Evolutionary conservation across 2,329 filamentous ascomycete species (phyloP).

Genomic region (Fusarium staphyleae): DNA sequence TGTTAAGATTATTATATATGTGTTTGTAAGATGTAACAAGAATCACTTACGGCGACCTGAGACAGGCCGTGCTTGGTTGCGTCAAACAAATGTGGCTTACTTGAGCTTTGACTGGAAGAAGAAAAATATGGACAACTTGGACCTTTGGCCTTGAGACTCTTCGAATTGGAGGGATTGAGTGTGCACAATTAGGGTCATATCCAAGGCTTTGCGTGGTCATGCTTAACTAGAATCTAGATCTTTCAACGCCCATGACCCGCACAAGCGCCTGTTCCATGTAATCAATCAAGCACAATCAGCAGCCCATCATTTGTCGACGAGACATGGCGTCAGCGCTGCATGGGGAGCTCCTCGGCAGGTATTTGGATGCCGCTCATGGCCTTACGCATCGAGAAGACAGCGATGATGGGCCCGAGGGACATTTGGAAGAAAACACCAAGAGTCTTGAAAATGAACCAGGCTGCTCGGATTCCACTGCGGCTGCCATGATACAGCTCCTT

Average conservation of each 20-base stretch:
- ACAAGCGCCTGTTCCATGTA: neutral
- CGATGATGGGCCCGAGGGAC: neutral
- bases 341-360: conserved; percentile 36
- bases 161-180: too few species aligned
- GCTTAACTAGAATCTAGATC: neutral
- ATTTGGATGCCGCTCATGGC: conserved; percentile 32
- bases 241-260: conserved; percentile 1
- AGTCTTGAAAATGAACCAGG: neutral
- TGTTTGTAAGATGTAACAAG: conserved; percentile 37
- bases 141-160: neutral
- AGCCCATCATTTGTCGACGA: neutral
- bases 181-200: too few species aligned
- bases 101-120: neutral
- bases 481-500: conserved; percentile 41
- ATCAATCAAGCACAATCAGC: neutral
- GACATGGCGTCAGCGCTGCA: conserved; percentile 33
- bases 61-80: too few species aligned
- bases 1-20: conserved; percentile 55
- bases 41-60: conserved; percentile 29
- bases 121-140: neutral
- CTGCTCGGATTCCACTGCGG: conserved; percentile 14
- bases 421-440: neutral
- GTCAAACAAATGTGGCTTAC: neutral
- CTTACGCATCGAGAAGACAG: conserved; percentile 17
- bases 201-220: neutral